phyloP scores from a whole-genome alignment of 306 rosid genomes.

The Quercus robur region DNA sequence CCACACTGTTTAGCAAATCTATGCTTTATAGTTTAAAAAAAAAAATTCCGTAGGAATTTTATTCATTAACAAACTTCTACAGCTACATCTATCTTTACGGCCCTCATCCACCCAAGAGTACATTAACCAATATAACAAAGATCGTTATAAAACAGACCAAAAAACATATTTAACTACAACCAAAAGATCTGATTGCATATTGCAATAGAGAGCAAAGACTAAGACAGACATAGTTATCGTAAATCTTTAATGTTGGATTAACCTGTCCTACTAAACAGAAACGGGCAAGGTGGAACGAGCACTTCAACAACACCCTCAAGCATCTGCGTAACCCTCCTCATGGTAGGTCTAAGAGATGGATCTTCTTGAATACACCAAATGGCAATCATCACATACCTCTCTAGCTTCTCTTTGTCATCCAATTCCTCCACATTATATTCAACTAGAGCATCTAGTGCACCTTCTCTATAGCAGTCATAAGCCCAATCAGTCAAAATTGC shows the following conservation, averaged over 20 bases:
- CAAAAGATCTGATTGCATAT: no score
- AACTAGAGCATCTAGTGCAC: constrained; percentile 7
- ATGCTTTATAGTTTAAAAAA: no score
- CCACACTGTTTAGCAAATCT: no score
- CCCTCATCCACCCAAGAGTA: no score
- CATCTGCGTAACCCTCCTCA: constrained; percentile 28
- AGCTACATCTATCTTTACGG: no score
- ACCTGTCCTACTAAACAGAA: neutral
- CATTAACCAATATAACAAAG: no score
- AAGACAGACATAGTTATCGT: neutral
- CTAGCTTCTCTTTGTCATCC: constrained; percentile 9
- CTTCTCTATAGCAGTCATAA: constrained; percentile 7
- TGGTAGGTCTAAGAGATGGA: constrained; percentile 26
- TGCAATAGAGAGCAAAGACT: no score
- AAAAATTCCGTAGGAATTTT: no score
- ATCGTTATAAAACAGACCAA: no score
- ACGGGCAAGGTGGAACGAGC: constrained; percentile 25
- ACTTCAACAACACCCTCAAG: constrained; percentile 41
- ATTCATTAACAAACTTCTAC: no score
- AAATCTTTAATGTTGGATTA: neutral
- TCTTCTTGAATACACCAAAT: constrained; percentile 36
- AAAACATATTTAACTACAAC: no score
- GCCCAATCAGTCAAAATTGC: constrained; percentile 23
- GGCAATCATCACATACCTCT: constrained; percentile 27
- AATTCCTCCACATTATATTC: constrained; percentile 12